These are phyloP conservation scores for Wilcoxina mikolae DNA, from an alignment of 495 filamentous ascomycete genomes.

Conservation along the genomic window DNA sequence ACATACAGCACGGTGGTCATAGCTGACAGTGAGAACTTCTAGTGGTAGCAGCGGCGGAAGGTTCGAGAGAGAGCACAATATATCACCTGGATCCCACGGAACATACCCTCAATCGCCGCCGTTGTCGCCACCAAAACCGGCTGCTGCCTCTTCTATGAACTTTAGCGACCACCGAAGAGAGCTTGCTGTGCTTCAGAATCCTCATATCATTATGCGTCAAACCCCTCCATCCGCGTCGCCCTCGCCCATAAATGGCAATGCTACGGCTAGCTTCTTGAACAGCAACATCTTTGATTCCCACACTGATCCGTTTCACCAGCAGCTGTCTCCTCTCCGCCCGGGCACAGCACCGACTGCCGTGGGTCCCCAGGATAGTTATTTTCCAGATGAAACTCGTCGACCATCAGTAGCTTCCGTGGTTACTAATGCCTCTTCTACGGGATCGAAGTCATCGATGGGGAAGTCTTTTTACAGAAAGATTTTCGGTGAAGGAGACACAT, in stretches of 20 bases:
- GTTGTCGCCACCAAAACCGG: conserved; percentile 27
- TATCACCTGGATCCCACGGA: conserved; percentile 29
- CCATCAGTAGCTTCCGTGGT: conserved; percentile 77
- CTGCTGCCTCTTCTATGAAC: conserved; percentile 29
- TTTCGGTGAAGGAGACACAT: conserved; percentile 71
- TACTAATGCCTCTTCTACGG: conserved; percentile 77
- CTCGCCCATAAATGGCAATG: conserved; percentile 39
- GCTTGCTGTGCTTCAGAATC: conserved; percentile 51
- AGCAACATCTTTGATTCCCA: conserved; percentile 27
- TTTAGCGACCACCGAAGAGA: conserved; percentile 54
- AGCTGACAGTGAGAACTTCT: background rate
- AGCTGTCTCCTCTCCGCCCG: conserved; percentile 47
- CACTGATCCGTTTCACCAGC: conserved; percentile 38
- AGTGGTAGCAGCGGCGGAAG: conserved; percentile 11
- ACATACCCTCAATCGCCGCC: conserved; percentile 28
- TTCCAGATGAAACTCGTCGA: conserved; percentile 59
- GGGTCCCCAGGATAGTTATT: conserved; percentile 45
- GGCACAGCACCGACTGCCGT: conserved; percentile 38
- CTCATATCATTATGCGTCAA: conserved; percentile 29
- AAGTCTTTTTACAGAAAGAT: conserved; percentile 66
- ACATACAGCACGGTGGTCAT: background rate
- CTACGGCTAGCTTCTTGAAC: conserved; percentile 34
- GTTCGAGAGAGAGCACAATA: conserved; percentile 29
- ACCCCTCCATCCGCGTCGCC: conserved; percentile 29
- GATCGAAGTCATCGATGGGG: conserved; percentile 57